A percentile compares a stretch with the other conserved stretches of the same genome.
These are phyloP conservation scores for Solanum piurae DNA, from an alignment of 257 asterid genomes.

Conservation along the genomic window DNA sequence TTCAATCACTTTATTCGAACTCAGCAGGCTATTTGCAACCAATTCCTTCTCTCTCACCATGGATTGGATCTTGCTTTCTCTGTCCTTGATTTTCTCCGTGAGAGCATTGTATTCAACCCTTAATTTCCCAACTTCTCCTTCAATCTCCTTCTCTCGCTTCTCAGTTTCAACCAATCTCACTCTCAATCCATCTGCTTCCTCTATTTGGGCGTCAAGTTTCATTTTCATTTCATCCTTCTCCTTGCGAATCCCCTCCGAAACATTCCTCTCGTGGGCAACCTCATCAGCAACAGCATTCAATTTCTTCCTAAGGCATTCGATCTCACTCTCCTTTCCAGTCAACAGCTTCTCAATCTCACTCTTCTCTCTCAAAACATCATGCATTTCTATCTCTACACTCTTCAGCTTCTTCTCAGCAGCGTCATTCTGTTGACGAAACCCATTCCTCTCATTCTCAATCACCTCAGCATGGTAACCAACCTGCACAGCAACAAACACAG, in stretches of 20 bases:
- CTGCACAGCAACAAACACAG: slow-evolving; percentile 35
- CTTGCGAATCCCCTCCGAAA: slow-evolving; percentile 10
- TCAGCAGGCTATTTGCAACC: slow-evolving; percentile 26
- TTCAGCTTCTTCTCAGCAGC: slow-evolving; percentile 7
- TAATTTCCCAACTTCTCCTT: slow-evolving; percentile 25
- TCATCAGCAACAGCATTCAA: slow-evolving; percentile 21
- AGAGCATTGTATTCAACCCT: slow-evolving; percentile 16
- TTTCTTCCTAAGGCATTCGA: slow-evolving; percentile 20
- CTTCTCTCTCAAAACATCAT: slow-evolving; percentile 22
- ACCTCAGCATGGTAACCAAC: slow-evolving; percentile 21
- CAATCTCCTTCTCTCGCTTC: slow-evolving; percentile 17
- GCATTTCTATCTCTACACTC: slow-evolving; percentile 34
- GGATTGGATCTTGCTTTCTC: slow-evolving; percentile 24
- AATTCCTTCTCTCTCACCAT: slow-evolving; percentile 23
- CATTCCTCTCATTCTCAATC: slow-evolving; percentile 17
- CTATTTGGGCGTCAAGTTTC: slow-evolving; percentile 22
- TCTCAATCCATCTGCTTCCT: slow-evolving; percentile 25
- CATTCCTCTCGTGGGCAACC: slow-evolving; percentile 27
- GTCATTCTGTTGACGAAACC: neutral
- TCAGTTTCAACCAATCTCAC: slow-evolving; percentile 26
- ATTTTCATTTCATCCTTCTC: slow-evolving; percentile 42
- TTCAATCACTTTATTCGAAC: slow-evolving; percentile 16
- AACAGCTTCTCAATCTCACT: slow-evolving; percentile 19
- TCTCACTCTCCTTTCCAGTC: slow-evolving; percentile 27
- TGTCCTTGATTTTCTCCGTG: slow-evolving; percentile 22